Base-by-base conservation (phyloP, 352 stramenopile genomes). In the Pythium biforme region DNA sequence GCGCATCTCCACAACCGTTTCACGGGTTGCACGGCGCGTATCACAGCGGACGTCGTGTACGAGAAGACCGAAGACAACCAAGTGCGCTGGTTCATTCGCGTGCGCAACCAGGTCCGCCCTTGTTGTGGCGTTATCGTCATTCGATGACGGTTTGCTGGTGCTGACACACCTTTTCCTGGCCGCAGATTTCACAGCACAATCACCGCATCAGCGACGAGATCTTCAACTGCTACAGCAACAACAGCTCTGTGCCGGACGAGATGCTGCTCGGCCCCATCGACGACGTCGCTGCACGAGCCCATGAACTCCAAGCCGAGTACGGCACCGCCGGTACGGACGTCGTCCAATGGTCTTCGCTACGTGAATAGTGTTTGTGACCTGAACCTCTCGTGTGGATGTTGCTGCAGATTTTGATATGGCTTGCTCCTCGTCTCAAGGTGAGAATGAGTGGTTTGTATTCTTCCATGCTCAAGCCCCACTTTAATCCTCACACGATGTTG, bases 151-250 rank as follows among this genome's bases (percentile, higher is more conserved):
- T 4, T 41, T 29, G 48, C 14, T 4, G 12, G 25, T 14, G 19
- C 25, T 51, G 40, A 51, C 25, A 67, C 25, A 41, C 46, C 27
- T 15, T 45, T n/a, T 17, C 54, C 19, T 49, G 4, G 10, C 20
- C 47, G 20, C 25, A 89, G 80, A 90, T 92, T 51, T 74, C 79
- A 9, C 73, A 88, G 34, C 83, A 92, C 52, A 92, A 92, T 63
- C 83, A 92, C 50, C 70, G 71, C 17, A 88, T 92, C 57, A 90
- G 65, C 22, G 81, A 90, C 52, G 81, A 90, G 58, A 90, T 92
- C 61, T 88, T 83, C 70, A 75, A 77, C 25, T 92, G 77, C 69
- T 92, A 90, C 68, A 77, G 70, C 22, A 92, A 87, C 68, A 92
- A 89, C 72, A 92, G 76, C 73, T 84, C 81, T 2, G 79, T 92